A percentile compares a stretch with the other conserved stretches of the same genome.
Conservation (phyloP, 2,329 filamentous ascomycete species). For the Alternaria consortialis region DNA sequence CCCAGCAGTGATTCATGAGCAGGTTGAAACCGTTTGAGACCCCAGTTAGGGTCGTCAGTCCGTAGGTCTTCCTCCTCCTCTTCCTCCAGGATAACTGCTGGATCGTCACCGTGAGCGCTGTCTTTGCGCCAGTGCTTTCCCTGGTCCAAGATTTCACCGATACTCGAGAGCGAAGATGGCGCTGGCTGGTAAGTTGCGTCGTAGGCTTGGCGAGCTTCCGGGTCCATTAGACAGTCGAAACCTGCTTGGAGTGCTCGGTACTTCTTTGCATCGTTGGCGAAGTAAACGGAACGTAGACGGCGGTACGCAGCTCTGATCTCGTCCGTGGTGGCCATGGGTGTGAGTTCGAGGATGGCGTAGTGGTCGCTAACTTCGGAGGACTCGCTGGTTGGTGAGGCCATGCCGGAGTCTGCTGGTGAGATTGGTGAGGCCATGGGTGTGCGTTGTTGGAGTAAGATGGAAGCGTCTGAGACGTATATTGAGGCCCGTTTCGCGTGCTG, state of each 20-base stretch:
- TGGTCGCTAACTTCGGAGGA: conserved; percentile 38
- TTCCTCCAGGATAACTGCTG: conserved; percentile 22
- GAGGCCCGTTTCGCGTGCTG: conserved; percentile 34
- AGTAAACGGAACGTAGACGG: conserved; percentile 39
- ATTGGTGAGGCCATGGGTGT: conserved; percentile 31
- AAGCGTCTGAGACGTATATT: conserved; percentile 39
- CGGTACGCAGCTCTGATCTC: conserved; percentile 44
- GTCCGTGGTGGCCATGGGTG: conserved; percentile 34
- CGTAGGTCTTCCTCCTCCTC: conserved; percentile 27
- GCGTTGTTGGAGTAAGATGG: conserved; percentile 31
- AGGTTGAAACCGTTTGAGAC: conserved; percentile 32
- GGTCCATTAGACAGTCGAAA: conserved; percentile 42
- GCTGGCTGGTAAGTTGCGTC: conserved; percentile 32
- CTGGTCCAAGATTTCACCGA: conserved; percentile 25
- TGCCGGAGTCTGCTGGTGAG: conserved; percentile 19
- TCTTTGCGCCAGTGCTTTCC: conserved; percentile 35
- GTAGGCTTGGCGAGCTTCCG: conserved; percentile 38
- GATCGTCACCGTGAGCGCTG: conserved; percentile 31
- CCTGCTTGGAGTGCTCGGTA: conserved; percentile 44
- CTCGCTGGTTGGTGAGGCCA: conserved; percentile 26
- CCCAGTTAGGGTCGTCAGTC: conserved; percentile 37
- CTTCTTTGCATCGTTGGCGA: conserved; percentile 37
- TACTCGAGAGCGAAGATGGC: conserved; percentile 16
- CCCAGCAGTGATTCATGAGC: conserved; percentile 32
- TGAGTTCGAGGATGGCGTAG: conserved; percentile 42